Evolutionary conservation across 2,329 filamentous ascomycete species (phyloP).

Genomic region (Diaporthe citriasiana): DNA sequence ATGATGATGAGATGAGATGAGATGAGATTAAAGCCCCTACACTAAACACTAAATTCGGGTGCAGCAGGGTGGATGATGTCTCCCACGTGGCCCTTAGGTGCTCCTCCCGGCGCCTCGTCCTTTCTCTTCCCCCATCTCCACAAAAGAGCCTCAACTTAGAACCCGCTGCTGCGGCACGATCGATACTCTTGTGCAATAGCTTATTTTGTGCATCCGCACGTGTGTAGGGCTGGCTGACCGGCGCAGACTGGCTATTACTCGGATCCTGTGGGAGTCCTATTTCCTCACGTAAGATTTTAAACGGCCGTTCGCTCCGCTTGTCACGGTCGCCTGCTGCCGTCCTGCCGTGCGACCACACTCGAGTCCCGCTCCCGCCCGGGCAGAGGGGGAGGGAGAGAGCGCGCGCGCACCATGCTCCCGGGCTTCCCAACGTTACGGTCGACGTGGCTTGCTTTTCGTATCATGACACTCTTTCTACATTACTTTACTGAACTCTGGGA

Average conservation of each 20-base stretch:
- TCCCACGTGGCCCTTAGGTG: constrained; percentile 13
- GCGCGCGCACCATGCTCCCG: constrained; percentile 4
- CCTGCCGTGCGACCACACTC: constrained; percentile 13
- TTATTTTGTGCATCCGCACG: constrained; percentile 29
- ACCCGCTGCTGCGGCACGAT: constrained; percentile 26
- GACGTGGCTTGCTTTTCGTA: constrained; percentile 10
- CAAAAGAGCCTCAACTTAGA: constrained; percentile 31
- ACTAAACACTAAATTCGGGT: constrained; percentile 20
- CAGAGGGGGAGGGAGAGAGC: background rate
- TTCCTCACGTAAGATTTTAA: constrained; percentile 34
- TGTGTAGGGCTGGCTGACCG: constrained; percentile 20
- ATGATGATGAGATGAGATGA: constrained; percentile 24
- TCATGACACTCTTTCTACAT: background rate
- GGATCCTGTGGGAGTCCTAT: constrained; percentile 16
- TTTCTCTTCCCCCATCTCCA: background rate
- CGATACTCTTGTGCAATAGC: constrained; percentile 9
- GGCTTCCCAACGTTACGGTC: constrained; percentile 2
- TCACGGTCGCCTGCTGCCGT: constrained; percentile 4
- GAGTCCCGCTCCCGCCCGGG: background rate
- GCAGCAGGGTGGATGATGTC: background rate
- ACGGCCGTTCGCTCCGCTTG: constrained; percentile 28
- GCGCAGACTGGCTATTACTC: constrained; percentile 1
- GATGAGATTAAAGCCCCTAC: constrained; percentile 2
- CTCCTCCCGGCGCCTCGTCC: background rate
- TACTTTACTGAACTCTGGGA: background rate